phyloP scores from a whole-genome alignment of 2,329 filamentous ascomycete species.

The Capronia epimyces region DNA sequence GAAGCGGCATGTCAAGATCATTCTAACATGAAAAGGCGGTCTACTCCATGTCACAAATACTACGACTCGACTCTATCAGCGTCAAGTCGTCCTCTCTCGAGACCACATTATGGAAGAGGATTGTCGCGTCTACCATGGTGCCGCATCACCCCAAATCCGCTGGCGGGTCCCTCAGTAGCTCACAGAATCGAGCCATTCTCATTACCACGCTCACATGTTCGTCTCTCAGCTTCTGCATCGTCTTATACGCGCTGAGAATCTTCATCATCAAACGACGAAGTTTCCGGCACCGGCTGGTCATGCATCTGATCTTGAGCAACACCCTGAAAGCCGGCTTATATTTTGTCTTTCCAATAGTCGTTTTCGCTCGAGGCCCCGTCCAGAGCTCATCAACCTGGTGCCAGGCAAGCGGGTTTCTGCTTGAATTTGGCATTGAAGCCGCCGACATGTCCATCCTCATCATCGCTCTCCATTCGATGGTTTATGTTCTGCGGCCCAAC shows the following conservation, averaged over 20 bases:
- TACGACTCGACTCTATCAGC: not conserved
- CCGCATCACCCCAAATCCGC: not conserved
- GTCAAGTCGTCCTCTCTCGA: not conserved
- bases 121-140: not conserved
- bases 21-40: not conserved
- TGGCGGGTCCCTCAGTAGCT: constrained; percentile 6
- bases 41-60: not conserved
- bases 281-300: constrained; percentile 70
- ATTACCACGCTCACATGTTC: constrained; percentile 43
- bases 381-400: constrained; percentile 54
- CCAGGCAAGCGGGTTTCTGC: constrained; percentile 63
- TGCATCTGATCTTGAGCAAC: constrained; percentile 68
- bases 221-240: constrained; percentile 53
- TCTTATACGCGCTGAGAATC: constrained; percentile 60
- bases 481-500: constrained; percentile 63
- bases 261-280: constrained; percentile 67
- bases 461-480: constrained; percentile 66
- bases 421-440: constrained; percentile 61
- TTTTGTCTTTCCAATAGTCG: constrained; percentile 58
- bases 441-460: constrained; percentile 64
- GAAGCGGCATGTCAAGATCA: not conserved
- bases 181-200: constrained; percentile 34
- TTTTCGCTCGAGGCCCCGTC: constrained; percentile 51
- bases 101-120: not conserved
- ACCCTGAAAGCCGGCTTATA: constrained; percentile 66